Conservation (phyloP, 371 early-diverging fungal species). For the Mucor circinelloides region DNA sequence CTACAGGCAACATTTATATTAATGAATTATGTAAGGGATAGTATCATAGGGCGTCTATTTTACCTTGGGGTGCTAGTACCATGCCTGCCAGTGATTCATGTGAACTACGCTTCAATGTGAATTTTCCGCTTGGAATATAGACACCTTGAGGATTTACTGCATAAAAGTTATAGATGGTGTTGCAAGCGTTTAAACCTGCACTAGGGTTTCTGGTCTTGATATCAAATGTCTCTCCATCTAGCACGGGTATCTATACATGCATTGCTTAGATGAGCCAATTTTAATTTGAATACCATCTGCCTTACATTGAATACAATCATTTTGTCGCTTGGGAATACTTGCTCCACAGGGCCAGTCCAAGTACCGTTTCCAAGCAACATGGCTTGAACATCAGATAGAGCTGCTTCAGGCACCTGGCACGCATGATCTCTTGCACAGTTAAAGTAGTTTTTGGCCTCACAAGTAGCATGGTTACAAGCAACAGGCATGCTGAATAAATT, state of each 20-base stretch:
- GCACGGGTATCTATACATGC: constrained; percentile 9
- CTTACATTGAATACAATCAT: constrained; percentile 20
- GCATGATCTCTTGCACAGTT: background rate
- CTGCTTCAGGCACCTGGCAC: constrained; percentile 8
- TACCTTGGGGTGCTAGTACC: constrained; percentile 24
- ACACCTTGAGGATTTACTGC: constrained; percentile 7
- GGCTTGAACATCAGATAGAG: constrained; percentile 3
- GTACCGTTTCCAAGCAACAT: constrained; percentile 11
- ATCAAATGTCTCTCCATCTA: constrained; percentile 7
- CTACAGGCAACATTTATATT: background rate
- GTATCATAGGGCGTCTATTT: background rate
- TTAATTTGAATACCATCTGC: background rate
- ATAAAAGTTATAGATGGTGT: constrained; percentile 17
- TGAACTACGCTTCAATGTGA: constrained; percentile 6
- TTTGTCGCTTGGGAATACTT: constrained; percentile 12
- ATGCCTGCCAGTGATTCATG: constrained; percentile 9
- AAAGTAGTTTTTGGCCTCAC: constrained; percentile 6
- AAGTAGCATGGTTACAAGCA: background rate
- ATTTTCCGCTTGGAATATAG: constrained; percentile 4
- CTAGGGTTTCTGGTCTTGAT: constrained; percentile 12
- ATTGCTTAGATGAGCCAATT: background rate
- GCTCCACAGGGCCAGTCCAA: constrained; percentile 16
- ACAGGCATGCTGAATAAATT: constrained; percentile 12
- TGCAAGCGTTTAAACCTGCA: constrained; percentile 13
- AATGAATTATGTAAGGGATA: background rate